Evolutionary conservation across 73 alveolate species (phyloP).

Genomic region (Paramecium tetraurelia): DNA sequence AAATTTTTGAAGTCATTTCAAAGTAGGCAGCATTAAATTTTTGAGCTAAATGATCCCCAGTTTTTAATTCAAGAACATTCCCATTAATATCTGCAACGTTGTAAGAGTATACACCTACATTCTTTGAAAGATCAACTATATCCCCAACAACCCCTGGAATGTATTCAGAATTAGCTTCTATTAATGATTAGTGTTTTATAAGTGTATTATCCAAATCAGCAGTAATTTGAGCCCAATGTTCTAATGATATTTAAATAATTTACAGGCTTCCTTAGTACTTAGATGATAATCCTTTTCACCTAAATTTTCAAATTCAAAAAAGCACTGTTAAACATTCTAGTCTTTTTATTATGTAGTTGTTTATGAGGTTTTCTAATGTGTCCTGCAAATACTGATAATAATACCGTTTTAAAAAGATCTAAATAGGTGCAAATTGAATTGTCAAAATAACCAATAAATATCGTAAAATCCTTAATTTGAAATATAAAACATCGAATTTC

Average conservation of each 20-base stretch:
- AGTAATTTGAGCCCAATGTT: slow-evolving; percentile 36
- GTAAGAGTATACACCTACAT: not conserved
- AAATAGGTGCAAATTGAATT: no score
- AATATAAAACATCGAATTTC: no score
- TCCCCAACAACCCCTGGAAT: not conserved
- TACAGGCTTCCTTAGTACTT: not conserved
- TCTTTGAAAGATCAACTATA: not conserved
- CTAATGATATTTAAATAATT: not conserved
- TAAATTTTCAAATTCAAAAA: not conserved
- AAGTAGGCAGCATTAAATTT: not conserved
- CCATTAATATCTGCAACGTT: not conserved
- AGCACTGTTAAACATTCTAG: not conserved
- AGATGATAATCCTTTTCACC: slow-evolving; percentile 23
- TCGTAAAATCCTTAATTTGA: no score
- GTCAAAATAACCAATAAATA: no score
- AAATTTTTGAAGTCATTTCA: not conserved
- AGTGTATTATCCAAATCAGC: not conserved
- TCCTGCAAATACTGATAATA: not conserved
- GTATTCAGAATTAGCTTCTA: not conserved
- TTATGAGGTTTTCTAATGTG: not conserved
- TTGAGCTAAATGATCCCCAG: not conserved
- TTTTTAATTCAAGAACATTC: not conserved
- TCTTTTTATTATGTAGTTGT: not conserved
- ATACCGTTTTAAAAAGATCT: not conserved
- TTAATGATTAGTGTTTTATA: not conserved